These are phyloP conservation scores for Elsinoe fawcettii DNA, from an alignment of 2,329 filamentous ascomycete species.

Conservation along the genomic window DNA sequence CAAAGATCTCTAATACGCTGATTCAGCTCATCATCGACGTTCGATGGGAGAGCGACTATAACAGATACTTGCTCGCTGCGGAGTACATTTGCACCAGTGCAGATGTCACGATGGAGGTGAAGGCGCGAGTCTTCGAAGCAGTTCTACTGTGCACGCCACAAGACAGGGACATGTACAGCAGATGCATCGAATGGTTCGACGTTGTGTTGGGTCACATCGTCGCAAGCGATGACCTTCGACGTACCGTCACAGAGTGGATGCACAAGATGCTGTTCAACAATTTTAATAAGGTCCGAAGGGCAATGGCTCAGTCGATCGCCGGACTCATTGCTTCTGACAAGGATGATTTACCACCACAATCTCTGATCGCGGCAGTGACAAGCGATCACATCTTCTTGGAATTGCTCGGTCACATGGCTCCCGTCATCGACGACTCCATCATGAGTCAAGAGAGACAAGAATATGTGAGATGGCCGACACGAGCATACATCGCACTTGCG, in stretches of 20 bases:
- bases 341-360: not conserved
- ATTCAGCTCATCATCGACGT: not conserved
- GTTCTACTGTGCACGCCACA: not conserved
- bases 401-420: not conserved
- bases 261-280: not conserved
- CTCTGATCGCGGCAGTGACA: not conserved
- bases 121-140: not conserved
- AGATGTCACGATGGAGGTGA: not conserved
- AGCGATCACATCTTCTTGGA: not conserved
- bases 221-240: not conserved
- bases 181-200: not conserved
- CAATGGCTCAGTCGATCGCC: not conserved
- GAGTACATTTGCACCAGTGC: not conserved
- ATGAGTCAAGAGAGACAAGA: not conserved
- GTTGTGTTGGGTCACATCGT: not conserved
- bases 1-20: not conserved
- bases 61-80: not conserved
- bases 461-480: constrained; percentile 1
- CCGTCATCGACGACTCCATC: constrained; percentile 2
- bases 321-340: not conserved
- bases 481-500: not conserved
- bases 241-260: not conserved
- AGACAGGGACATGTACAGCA: not conserved
- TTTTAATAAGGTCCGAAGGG: not conserved
- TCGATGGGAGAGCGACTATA: not conserved